These are phyloP conservation scores for Leishmania mexicana DNA, from an alignment of 208 protist genomes.

Conservation along the genomic window DNA sequence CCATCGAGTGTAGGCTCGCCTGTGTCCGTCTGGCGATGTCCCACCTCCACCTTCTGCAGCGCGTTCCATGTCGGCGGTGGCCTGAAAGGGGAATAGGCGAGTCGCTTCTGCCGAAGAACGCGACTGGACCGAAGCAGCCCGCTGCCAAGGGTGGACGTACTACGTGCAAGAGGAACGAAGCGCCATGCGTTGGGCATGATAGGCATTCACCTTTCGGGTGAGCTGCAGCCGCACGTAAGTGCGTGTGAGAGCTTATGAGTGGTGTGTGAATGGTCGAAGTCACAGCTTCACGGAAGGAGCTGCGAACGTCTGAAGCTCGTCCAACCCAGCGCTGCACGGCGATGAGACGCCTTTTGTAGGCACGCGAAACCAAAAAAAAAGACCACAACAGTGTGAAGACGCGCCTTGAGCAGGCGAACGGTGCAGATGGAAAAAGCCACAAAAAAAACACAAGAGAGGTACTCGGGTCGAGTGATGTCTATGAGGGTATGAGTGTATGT, in stretches of 20 bases:
- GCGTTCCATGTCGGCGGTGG: conserved; percentile 69
- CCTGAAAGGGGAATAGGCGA: conserved; percentile 25
- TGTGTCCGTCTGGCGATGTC: conserved; percentile 57
- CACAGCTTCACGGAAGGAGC: neutral
- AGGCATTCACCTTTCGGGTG: neutral
- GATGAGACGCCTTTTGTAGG: neutral
- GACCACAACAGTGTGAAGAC: neutral
- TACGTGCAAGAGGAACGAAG: neutral
- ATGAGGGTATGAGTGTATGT: conserved; percentile 3
- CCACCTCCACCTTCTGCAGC: conserved; percentile 69
- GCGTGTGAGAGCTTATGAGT: neutral
- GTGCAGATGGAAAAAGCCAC: neutral
- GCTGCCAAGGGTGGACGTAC: neutral
- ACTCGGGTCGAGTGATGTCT: neutral
- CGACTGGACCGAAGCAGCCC: conserved; percentile 30
- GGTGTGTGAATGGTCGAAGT: neutral
- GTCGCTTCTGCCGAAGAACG: conserved; percentile 27
- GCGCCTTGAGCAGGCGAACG: neutral
- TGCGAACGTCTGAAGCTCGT: neutral
- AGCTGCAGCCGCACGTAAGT: neutral
- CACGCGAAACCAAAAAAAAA: neutral
- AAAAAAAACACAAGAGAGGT: neutral
- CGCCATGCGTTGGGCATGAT: conserved; percentile 2
- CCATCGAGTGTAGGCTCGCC: conserved; percentile 79
- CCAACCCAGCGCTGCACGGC: neutral